These are phyloP conservation scores for Debaryomyces prosopidis DNA, from an alignment of 805 yeast species.

Conservation along the genomic window DNA sequence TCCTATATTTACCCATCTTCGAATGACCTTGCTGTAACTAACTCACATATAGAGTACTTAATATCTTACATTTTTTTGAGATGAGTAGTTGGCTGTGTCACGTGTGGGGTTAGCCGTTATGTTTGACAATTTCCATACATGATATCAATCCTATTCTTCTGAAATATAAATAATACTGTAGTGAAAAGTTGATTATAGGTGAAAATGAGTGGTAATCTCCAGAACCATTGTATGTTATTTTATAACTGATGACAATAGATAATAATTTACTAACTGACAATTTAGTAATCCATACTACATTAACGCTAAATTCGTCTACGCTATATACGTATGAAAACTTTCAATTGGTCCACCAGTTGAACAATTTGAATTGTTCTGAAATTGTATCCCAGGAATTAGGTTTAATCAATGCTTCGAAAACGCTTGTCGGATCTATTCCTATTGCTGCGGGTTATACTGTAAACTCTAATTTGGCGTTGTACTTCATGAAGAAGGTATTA, in stretches of 20 bases:
- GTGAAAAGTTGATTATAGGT: too few species aligned
- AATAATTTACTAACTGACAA: conserved; percentile 12
- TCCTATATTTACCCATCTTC: conserved; percentile 77
- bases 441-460: conserved; percentile 24
- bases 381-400: conserved; percentile 55
- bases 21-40: background rate
- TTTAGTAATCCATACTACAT: conserved; percentile 47
- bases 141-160: too few species aligned
- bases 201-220: conserved; percentile 14
- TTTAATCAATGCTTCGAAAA: conserved; percentile 48
- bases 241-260: background rate
- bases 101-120: background rate
- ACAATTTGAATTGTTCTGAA: conserved; percentile 53
- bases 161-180: too few species aligned
- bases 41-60: background rate
- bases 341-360: conserved; percentile 38
- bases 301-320: conserved; percentile 58
- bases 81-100: background rate
- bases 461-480: conserved; percentile 35
- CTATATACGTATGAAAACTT: conserved; percentile 57
- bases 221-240: conserved; percentile 24
- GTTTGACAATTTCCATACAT: too few species aligned
- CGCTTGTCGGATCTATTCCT: conserved; percentile 40
- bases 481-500: conserved; percentile 49
- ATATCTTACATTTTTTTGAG: conserved; percentile 1